Conservation (phyloP, 768 basidiomycete genomes). For the Mycena sanguinolenta region DNA sequence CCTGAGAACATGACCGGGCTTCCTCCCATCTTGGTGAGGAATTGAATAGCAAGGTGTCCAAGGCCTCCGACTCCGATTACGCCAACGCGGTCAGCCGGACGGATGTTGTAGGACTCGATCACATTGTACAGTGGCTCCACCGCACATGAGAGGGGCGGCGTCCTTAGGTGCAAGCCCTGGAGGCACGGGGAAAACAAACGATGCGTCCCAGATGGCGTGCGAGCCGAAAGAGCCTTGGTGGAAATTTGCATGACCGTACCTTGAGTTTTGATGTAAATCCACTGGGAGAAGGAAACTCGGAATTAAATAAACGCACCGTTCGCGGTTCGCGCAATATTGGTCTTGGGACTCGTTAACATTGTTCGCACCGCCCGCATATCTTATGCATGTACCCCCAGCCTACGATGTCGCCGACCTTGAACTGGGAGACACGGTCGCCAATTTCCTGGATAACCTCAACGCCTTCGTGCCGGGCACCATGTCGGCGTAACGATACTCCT, state of each 20-base stretch:
- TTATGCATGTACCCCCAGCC: constrained; percentile 42
- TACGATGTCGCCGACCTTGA: constrained; percentile 41
- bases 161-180: constrained; percentile 44
- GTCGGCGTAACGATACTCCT: constrained; percentile 46
- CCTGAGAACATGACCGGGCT: constrained; percentile 53
- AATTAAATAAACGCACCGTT: constrained; percentile 44
- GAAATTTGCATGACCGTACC: constrained; percentile 45
- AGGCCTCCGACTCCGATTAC: constrained; percentile 52
- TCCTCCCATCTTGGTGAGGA: constrained; percentile 55
- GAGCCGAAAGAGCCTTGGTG: constrained; percentile 42
- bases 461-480: constrained; percentile 57
- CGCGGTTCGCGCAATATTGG: constrained; percentile 48
- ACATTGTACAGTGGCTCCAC: constrained; percentile 23
- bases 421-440: constrained; percentile 33
- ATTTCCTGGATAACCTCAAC: constrained; percentile 49
- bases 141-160: constrained; percentile 51
- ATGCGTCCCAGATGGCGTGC: constrained; percentile 50
- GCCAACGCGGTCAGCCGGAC: constrained; percentile 39
- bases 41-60: constrained; percentile 55
- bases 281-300: too few species aligned
- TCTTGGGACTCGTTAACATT: constrained; percentile 49
- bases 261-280: constrained; percentile 19
- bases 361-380: constrained; percentile 48
- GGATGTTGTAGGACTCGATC: constrained; percentile 21
- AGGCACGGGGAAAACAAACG: constrained; percentile 52